A percentile compares a stretch with the other conserved stretches of the same genome.
Conservation (phyloP, 169 alveolate genomes). For the Besnoitia besnoiti region DNA sequence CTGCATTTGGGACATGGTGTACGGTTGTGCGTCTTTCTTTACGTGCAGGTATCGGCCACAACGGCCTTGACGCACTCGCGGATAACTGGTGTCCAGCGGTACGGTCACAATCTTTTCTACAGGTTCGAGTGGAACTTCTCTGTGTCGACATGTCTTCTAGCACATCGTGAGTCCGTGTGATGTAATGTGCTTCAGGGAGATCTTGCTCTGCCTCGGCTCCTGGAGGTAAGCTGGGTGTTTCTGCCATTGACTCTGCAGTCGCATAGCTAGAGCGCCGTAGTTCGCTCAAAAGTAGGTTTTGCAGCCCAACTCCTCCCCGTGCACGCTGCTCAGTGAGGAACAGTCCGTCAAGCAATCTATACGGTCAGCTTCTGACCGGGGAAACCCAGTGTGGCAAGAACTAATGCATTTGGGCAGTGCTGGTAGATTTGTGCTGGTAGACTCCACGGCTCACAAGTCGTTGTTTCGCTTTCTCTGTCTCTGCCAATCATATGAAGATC, state of each 20-base stretch:
- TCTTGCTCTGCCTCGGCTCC: constrained; percentile 46
- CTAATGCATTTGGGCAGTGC: background rate
- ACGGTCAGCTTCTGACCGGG: background rate
- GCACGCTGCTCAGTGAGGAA: no score
- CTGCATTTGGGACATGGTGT: background rate
- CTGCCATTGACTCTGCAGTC: no score
- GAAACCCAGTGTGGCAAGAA: no score
- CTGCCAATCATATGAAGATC: background rate
- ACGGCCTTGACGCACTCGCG: constrained; percentile 21
- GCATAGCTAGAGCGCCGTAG: no score
- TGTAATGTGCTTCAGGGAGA: constrained; percentile 55
- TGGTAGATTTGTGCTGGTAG: no score
- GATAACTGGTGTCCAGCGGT: background rate
- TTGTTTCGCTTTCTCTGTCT: background rate
- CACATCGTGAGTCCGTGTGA: background rate
- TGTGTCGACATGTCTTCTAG: no score
- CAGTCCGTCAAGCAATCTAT: background rate
- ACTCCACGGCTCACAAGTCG: no score
- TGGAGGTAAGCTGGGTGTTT: constrained; percentile 42
- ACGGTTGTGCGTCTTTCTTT: background rate
- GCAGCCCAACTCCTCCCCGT: no score
- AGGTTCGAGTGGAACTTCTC: background rate
- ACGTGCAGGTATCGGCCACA: constrained; percentile 8
- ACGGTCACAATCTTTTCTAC: background rate
- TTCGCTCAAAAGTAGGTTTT: no score